Percentiles rank a stretch among this genome's conserved stretches.
Conservation (phyloP, 805 yeast genomes). For the Hyphopichia homilentoma region DNA sequence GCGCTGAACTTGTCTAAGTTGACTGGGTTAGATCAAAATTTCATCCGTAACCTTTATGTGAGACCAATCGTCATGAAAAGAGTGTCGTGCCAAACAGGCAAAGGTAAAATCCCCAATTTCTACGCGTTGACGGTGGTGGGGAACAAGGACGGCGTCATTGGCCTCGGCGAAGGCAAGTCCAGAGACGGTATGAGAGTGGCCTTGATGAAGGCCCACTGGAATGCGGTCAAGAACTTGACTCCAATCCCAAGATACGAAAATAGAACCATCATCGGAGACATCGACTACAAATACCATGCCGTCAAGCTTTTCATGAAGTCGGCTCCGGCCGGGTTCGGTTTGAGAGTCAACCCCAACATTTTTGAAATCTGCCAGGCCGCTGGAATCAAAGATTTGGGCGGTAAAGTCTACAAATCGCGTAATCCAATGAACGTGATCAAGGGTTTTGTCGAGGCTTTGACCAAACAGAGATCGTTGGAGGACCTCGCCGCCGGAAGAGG, state of each 20-base stretch:
- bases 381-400: conserved; percentile 90
- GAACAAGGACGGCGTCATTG: conserved; percentile 89
- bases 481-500: conserved; percentile 91
- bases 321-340: conserved; percentile 91
- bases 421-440: conserved; percentile 93
- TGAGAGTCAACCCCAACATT: conserved; percentile 85
- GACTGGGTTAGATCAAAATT: conserved; percentile 63
- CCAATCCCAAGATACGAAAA: conserved; percentile 85
- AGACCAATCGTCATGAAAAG: conserved; percentile 71
- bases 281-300: conserved; percentile 83
- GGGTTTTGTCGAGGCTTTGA: conserved; percentile 82
- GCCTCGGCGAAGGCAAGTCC: conserved; percentile 93
- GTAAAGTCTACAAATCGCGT: conserved; percentile 88
- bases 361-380: conserved; percentile 90
- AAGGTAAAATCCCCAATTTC: conserved; percentile 82
- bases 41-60: conserved; percentile 56
- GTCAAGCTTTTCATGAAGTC: conserved; percentile 77
- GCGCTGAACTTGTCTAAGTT: conserved; percentile 55
- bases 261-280: conserved; percentile 83
- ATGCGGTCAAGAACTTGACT: conserved; percentile 81
- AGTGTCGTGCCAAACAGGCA: conserved; percentile 87
- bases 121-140: conserved; percentile 89
- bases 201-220: conserved; percentile 82
- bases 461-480: conserved; percentile 74
- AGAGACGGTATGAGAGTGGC: conserved; percentile 73